Base-by-base conservation (phyloP, 2,329 filamentous ascomycete species). In the Cladosporium sp. region DNA sequence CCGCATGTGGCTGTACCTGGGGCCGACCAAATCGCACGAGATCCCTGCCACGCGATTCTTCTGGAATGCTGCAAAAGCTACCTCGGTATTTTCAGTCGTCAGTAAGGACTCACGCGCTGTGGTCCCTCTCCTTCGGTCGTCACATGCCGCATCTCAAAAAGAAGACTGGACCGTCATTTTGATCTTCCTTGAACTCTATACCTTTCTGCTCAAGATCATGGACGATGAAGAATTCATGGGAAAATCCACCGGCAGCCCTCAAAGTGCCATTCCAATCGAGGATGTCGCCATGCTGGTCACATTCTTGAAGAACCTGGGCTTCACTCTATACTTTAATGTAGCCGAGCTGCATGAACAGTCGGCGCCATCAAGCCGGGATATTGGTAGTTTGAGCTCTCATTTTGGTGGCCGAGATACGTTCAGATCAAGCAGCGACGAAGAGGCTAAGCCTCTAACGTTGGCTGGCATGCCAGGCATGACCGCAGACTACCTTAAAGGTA, bases 181-280 rank as follows among this genome's bases (percentile, higher is more conserved):
- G 0, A 78, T 99, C 0, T 97, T 99, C 64, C 77, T 99, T 5
- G 93, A 99, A 61, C 79, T 99, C 0, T 99, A 96, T 65, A 89
- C 87, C 2, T 97, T 97, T 65, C 83, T 96, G 2, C 74, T 97
- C 11, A 87, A 93, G 59, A 82, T 97, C 29, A 95, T 92, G 66
- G 93, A 99, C 59, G 93, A 99, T 56, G 92, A 97, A 58, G 93
- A 99, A 61, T 99, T 99, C 64, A 61, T 69, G 42, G 72, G 66
- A 22, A 71, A 67, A 19, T 53, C 51, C 19, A 52, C 54, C 5
- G 56, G 56, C 15, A 57, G 55, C 13, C 59, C 73, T 61, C 78
- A 80, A 56, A 84, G 88, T 65, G 84, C 88, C 39, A 75, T 97
- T 6, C 80, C 82, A 1, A 70, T 92, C 8, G 66, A 72, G 9